These are phyloP conservation scores for Tephrocybe sp. DNA, from an alignment of 768 basidiomycete species.

Conservation along the genomic window DNA sequence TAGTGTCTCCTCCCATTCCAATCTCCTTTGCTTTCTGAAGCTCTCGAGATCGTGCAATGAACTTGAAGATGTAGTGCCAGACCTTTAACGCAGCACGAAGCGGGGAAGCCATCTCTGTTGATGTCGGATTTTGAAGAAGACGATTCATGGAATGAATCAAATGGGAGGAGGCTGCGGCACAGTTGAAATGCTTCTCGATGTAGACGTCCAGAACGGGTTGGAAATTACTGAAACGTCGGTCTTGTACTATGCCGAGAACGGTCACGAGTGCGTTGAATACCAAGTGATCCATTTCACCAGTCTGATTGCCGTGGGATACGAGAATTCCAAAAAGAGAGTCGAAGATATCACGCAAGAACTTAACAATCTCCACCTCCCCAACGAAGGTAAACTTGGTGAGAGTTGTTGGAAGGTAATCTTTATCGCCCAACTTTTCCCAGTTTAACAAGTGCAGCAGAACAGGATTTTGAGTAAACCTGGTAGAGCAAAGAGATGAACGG, in stretches of 20 bases:
- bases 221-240: constrained; percentile 94
- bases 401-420: constrained; percentile 65
- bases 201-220: constrained; percentile 92
- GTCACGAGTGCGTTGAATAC: constrained; percentile 92
- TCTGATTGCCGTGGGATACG: constrained; percentile 68
- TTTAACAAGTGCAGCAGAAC: constrained; percentile 77
- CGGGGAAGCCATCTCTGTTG: constrained; percentile 69
- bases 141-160: constrained; percentile 88
- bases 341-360: constrained; percentile 88
- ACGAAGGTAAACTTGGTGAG: constrained; percentile 89
- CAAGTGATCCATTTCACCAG: constrained; percentile 78
- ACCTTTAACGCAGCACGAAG: constrained; percentile 92
- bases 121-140: constrained; percentile 72
- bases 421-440: constrained; percentile 74
- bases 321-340: constrained; percentile 92
- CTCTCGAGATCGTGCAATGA: constrained; percentile 88
- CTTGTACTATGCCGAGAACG: constrained; percentile 89
- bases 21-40: constrained; percentile 81
- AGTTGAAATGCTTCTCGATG: constrained; percentile 86
- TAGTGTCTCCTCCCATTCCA: constrained; percentile 77
- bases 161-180: constrained; percentile 76
- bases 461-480: constrained; percentile 87
- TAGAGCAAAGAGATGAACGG: constrained; percentile 90
- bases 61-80: constrained; percentile 96
- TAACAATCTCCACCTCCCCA: constrained; percentile 92